A percentile compares a stretch with the other conserved stretches of the same genome.
These are phyloP conservation scores for Macadamia integrifolia DNA, from an alignment of 164 flowering plant species.

Conservation along the genomic window DNA sequence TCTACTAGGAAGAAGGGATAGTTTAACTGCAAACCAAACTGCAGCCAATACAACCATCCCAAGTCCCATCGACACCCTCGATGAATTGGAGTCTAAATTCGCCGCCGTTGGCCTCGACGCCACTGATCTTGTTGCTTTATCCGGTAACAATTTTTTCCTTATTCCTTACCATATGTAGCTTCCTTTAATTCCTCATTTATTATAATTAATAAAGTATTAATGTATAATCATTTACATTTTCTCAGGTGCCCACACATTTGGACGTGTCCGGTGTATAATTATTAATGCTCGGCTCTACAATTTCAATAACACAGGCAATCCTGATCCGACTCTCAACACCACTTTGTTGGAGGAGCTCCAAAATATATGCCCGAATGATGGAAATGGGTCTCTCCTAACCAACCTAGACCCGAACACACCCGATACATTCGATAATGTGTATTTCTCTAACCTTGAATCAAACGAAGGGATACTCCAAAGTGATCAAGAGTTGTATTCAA, in stretches of 20 bases:
- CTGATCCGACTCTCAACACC: constrained; percentile 35
- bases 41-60: constrained; percentile 24
- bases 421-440: constrained; percentile 34
- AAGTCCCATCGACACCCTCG: constrained; percentile 6
- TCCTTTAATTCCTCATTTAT: too few species aligned
- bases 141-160: constrained; percentile 19
- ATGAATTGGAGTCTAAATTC: constrained; percentile 17
- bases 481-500: constrained; percentile 30
- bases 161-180: too few species aligned
- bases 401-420: constrained; percentile 38
- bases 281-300: constrained; percentile 31
- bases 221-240: not conserved
- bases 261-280: constrained; percentile 13
- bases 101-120: constrained; percentile 28
- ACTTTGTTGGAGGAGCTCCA: constrained; percentile 24
- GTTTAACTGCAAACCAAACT: constrained; percentile 20
- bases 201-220: too few species aligned
- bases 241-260: constrained; percentile 24
- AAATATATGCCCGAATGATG: constrained; percentile 31
- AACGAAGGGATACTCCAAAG: constrained; percentile 31
- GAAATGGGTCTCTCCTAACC: constrained; percentile 2
- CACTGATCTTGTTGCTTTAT: constrained; percentile 33
- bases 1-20: constrained; percentile 36
- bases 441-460: constrained; percentile 35
- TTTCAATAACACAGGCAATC: constrained; percentile 21